phyloP scores from a whole-genome alignment of 2,329 filamentous ascomycete species.

The Karstenula rhodostoma region DNA sequence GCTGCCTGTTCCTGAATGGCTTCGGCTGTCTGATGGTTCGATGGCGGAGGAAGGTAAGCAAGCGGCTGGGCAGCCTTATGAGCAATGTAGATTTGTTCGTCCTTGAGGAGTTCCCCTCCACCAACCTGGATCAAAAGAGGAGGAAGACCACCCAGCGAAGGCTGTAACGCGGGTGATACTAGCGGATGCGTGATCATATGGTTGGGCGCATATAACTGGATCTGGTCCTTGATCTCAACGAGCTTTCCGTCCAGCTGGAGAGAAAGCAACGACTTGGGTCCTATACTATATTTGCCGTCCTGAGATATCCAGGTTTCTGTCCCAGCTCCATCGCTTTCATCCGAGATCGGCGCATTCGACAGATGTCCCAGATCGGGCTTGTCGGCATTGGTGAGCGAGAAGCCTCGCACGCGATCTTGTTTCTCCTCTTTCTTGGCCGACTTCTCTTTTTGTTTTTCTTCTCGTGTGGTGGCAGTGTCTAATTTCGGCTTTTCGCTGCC shows the following conservation, averaged over 20 bases:
- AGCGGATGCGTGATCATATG: constrained; percentile 84
- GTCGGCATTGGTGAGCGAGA: constrained; percentile 37
- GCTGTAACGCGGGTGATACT: constrained; percentile 87
- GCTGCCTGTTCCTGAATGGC: constrained; percentile 70
- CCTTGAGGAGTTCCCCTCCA: constrained; percentile 86
- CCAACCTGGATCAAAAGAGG: constrained; percentile 87
- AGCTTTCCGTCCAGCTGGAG: constrained; percentile 71
- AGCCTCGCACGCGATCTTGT: constrained; percentile 46
- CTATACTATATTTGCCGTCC: constrained; percentile 49
- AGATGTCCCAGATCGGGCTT: constrained; percentile 25
- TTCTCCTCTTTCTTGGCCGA: constrained; percentile 46
- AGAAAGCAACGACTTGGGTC: constrained; percentile 58
- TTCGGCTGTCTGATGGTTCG: constrained; percentile 57
- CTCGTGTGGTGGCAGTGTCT: constrained; percentile 1
- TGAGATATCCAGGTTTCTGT: constrained; percentile 34
- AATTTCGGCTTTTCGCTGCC: constrained; percentile 21
- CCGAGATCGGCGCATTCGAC: constrained; percentile 14
- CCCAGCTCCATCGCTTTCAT: constrained; percentile 1
- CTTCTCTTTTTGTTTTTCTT: constrained; percentile 31
- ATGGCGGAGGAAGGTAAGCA: constrained; percentile 70
- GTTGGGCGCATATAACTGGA: constrained; percentile 88
- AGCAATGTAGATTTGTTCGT: constrained; percentile 94
- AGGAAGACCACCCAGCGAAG: constrained; percentile 87
- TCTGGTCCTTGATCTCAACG: constrained; percentile 85
- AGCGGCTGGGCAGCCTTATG: constrained; percentile 90